Percentiles rank a stretch among this genome's conserved stretches.
phyloP scores from a whole-genome alignment of 2,329 filamentous ascomycete genomes.

The Rutstroemia sp. region DNA sequence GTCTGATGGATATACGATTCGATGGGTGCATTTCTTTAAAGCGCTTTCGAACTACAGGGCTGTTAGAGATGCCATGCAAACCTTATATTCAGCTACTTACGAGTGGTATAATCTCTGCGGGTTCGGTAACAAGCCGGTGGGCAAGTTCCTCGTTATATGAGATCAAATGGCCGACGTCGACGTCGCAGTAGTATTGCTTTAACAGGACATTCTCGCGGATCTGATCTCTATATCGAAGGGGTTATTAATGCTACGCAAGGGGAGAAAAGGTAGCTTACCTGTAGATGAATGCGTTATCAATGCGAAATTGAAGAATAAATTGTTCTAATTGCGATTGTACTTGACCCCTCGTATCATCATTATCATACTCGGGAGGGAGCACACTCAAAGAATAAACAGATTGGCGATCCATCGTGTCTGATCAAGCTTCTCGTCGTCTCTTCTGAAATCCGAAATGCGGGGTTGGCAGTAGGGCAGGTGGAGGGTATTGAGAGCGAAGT shows the following conservation, averaged over 20 bases:
- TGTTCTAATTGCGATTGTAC: conserved; percentile 75
- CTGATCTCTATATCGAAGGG: conserved; percentile 61
- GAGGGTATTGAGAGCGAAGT: not conserved
- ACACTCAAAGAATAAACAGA: conserved; percentile 82
- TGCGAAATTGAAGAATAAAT: conserved; percentile 88
- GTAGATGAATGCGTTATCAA: conserved; percentile 94
- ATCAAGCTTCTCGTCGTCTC: not conserved
- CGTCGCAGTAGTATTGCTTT: conserved; percentile 91
- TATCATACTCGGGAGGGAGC: conserved; percentile 59
- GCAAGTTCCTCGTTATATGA: conserved; percentile 94
- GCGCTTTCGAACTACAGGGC: conserved; percentile 73
- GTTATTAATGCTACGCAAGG: conserved; percentile 26
- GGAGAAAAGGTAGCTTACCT: conserved; percentile 47
- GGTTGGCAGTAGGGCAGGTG: not conserved
- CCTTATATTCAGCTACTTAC: conserved; percentile 41
- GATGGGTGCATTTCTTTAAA: conserved; percentile 82
- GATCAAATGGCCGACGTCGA: conserved; percentile 92
- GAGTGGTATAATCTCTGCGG: conserved; percentile 84
- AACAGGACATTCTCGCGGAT: conserved; percentile 89
- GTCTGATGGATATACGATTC: conserved; percentile 80
- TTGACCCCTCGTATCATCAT: conserved; percentile 58
- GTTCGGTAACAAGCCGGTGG: conserved; percentile 81
- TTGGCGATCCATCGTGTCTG: conserved; percentile 67
- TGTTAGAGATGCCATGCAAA: not conserved
- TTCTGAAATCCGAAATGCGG: not conserved